Evolutionary conservation across 2,329 filamentous ascomycete genomes (phyloP).

Genomic region (Tolypocladium album): DNA sequence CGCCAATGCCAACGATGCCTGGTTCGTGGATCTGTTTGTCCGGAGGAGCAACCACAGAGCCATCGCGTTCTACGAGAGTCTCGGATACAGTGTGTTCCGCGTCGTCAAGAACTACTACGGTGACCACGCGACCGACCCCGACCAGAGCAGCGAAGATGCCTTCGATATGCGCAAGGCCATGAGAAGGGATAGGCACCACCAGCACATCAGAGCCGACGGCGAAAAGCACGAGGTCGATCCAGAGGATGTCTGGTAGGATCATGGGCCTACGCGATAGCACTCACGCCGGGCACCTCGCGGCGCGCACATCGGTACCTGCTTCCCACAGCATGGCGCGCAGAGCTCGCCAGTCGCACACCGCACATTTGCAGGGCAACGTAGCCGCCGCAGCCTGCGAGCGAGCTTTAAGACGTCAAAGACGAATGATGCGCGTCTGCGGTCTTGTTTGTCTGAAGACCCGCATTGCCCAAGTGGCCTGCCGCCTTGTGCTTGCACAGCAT

Average conservation of each 20-base stretch:
- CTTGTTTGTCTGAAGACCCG: too few relatives aligned
- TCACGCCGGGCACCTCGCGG: background rate
- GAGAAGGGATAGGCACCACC: slow-evolving; percentile 63
- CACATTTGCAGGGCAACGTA: background rate
- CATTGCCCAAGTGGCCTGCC: background rate
- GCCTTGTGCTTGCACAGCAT: background rate
- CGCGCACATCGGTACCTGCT: background rate
- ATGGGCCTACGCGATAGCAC: background rate
- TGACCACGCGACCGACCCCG: slow-evolving; percentile 61
- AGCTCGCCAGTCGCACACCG: background rate
- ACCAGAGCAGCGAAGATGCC: slow-evolving; percentile 65
- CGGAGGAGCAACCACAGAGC: slow-evolving; percentile 79
- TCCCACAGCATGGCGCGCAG: background rate
- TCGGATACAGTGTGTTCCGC: slow-evolving; percentile 88
- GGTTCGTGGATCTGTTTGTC: slow-evolving; percentile 95
- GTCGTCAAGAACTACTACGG: slow-evolving; percentile 89
- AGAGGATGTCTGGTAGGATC: slow-evolving; percentile 67
- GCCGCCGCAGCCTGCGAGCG: background rate
- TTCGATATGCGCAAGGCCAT: slow-evolving; percentile 95
- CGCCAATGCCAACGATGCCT: slow-evolving; percentile 72
- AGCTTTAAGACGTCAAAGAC: background rate
- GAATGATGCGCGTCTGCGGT: background rate
- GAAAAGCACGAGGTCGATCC: slow-evolving; percentile 69
- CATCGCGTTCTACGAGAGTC: slow-evolving; percentile 76
- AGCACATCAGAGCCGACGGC: slow-evolving; percentile 73